These are phyloP conservation scores for Alternaria burnsii DNA, from an alignment of 2,329 filamentous ascomycete species.

Conservation along the genomic window DNA sequence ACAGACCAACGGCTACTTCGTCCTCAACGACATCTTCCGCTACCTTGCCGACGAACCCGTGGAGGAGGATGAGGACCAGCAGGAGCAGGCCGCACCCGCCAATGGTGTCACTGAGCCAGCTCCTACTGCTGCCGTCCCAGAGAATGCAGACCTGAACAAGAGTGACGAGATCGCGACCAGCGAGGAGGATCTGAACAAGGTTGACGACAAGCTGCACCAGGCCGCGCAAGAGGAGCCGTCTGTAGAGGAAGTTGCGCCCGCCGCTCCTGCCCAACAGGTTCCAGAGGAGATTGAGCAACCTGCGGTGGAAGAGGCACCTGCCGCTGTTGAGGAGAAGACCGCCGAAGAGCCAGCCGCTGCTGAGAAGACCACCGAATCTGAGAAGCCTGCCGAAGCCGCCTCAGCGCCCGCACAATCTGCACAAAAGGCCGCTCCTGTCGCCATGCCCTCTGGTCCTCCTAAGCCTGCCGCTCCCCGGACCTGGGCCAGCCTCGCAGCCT, in stretches of 20 bases:
- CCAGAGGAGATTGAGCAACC: slow-evolving; percentile 47
- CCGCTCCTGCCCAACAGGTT: slow-evolving; percentile 50
- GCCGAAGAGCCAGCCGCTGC: slow-evolving; percentile 41
- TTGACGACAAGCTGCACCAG: slow-evolving; percentile 81
- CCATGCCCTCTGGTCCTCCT: slow-evolving; percentile 65
- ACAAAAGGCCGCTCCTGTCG: slow-evolving; percentile 65
- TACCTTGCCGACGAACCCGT: slow-evolving; percentile 82
- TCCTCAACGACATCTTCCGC: slow-evolving; percentile 97
- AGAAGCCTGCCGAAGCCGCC: slow-evolving; percentile 71
- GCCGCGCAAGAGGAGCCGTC: slow-evolving; percentile 49
- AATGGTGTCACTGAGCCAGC: slow-evolving; percentile 54
- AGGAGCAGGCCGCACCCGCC: slow-evolving; percentile 45
- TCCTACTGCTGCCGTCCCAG: slow-evolving; percentile 44
- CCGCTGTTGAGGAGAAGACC: slow-evolving; percentile 49
- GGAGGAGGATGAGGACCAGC: slow-evolving; percentile 68
- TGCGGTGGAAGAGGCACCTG: slow-evolving; percentile 52
- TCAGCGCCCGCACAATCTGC: slow-evolving; percentile 62
- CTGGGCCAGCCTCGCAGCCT: slow-evolving; percentile 76
- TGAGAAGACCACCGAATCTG: slow-evolving; percentile 53
- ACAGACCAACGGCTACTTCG: slow-evolving; percentile 96
- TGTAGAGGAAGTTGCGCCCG: slow-evolving; percentile 36
- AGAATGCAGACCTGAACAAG: slow-evolving; percentile 41
- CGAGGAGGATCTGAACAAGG: slow-evolving; percentile 58
- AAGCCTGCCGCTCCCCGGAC: slow-evolving; percentile 67
- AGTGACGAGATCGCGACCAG: slow-evolving; percentile 49